These are phyloP conservation scores for Candida taoyuanica DNA, from an alignment of 805 yeast genomes.

Conservation along the genomic window DNA sequence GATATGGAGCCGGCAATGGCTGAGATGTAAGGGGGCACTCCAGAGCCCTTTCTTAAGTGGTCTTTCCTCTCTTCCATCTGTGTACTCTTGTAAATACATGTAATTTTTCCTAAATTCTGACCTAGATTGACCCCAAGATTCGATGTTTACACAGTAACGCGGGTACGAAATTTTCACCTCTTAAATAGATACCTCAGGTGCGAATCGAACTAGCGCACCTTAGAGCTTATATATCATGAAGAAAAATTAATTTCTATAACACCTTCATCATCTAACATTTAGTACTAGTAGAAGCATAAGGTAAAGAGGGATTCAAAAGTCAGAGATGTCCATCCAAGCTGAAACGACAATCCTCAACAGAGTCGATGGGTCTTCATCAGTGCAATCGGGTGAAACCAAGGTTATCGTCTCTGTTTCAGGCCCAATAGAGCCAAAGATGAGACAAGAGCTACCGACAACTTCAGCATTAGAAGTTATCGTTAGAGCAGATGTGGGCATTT, in stretches of 20 bases:
- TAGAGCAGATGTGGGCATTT: conserved; percentile 72
- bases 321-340: conserved; percentile 7
- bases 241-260: neutral
- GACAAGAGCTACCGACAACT: conserved; percentile 79
- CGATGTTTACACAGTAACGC: neutral
- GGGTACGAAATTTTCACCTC: too few relatives aligned
- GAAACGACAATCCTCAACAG: conserved; percentile 36
- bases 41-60: conserved; percentile 40
- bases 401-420: conserved; percentile 81
- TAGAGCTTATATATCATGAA: neutral
- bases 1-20: conserved; percentile 43
- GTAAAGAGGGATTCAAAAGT: too few relatives aligned
- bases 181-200: too few relatives aligned
- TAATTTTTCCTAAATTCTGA: neutral
- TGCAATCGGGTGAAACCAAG: conserved; percentile 45
- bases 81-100: too few relatives aligned
- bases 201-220: neutral
- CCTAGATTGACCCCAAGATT: neutral
- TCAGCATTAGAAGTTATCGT: conserved; percentile 76
- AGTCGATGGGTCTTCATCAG: conserved; percentile 79
- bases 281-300: neutral
- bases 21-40: conserved; percentile 37
- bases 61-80: conserved; percentile 26
- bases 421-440: conserved; percentile 77
- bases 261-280: neutral